These are phyloP conservation scores for Pinus tabuliformis DNA, from an alignment of 75 land plant genomes.

Conservation along the genomic window DNA sequence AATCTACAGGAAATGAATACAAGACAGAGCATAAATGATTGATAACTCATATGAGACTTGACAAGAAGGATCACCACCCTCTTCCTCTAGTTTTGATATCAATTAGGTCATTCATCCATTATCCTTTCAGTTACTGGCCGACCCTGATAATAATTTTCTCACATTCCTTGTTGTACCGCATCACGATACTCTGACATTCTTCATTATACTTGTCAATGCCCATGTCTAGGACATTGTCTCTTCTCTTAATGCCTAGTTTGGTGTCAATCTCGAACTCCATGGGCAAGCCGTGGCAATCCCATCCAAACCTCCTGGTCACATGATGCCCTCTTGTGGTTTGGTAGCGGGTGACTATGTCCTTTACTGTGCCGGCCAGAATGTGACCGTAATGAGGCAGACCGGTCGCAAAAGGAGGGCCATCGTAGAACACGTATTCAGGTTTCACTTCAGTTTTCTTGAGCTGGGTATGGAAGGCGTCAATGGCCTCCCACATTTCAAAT, in stretches of 20 bases:
- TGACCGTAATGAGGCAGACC: slow-evolving; percentile 99
- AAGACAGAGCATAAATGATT: too few relatives aligned
- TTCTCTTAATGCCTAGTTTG: slow-evolving; percentile 52
- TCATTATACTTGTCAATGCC: slow-evolving; percentile 95
- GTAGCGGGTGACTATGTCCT: slow-evolving; percentile 94
- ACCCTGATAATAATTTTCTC: slow-evolving; percentile 66
- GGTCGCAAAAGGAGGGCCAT: slow-evolving; percentile 99
- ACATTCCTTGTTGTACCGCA: slow-evolving; percentile 93
- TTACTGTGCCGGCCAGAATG: slow-evolving; percentile 97
- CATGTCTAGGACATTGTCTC: slow-evolving; percentile 71
- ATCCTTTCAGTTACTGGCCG: too few relatives aligned
- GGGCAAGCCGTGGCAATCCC: slow-evolving; percentile 99
- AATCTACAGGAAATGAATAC: too few relatives aligned
- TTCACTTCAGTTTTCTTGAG: slow-evolving; percentile 50
- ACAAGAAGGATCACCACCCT: too few relatives aligned
- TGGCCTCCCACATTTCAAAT: slow-evolving; percentile 57
- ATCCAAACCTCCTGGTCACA: slow-evolving; percentile 93
- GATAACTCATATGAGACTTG: too few relatives aligned
- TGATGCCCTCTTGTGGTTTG: slow-evolving; percentile 84
- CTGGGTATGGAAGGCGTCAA: slow-evolving; percentile 89
- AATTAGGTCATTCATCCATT: too few relatives aligned
- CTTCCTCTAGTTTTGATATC: too few relatives aligned
- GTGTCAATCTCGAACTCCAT: slow-evolving; percentile 93
- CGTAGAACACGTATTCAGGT: slow-evolving; percentile 98
- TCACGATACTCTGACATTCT: slow-evolving; percentile 90